Evolutionary conservation across 768 basidiomycete species (phyloP), one percentile per base, ranked within the genome.

Genomic region (Kwoniella shandongensis): DNA sequence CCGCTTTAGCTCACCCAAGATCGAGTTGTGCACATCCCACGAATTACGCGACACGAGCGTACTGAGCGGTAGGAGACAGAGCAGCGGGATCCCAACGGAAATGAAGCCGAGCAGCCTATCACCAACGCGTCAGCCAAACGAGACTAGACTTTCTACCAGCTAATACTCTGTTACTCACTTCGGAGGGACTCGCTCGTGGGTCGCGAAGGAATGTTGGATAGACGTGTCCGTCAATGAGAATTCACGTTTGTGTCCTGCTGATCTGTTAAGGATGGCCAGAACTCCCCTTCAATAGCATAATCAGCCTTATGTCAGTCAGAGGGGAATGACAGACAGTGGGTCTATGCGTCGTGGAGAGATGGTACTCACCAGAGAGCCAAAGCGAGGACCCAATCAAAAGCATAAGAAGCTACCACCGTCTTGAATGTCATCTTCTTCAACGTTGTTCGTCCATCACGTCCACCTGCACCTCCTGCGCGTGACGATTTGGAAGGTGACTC

Each of bases 11-110:
- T 42, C 44, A 71, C 68, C 73, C 29, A 71, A 59, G 20, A 74
- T 62, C 77, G 87, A 81, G 67, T 84, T 86, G 70, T 96, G 93
- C 27, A 87, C 78, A 69, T 96, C 93, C 91, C 92, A 97, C 80
- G 84, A 85, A 2, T 85, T 87, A n/a, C 87, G 83, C 26, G 90
- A 79, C 20, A 89, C 86, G 13, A 88, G 46, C 20, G 85, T 56
- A 65, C 89, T 88, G 64, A 93, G 81, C 18, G 84, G 63, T 18
- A 86, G 81, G 68, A 89, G 84, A 40, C 91, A 77, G 42, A 84
- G 67, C 20, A 89, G 72, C 0, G 93, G 93, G 2, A 88, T 80
- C 2, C 86, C 83, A 25, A 82, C 44, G 11, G 82, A 81, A 32
- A 83, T 78, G 52, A 80, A 47, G 29, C 69, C 62, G 4, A 79